A percentile compares a stretch with the other conserved stretches of the same genome.
These are phyloP conservation scores for Nakaseomyces glabratus DNA, from an alignment of 1,139 yeast species.

Conservation along the genomic window DNA sequence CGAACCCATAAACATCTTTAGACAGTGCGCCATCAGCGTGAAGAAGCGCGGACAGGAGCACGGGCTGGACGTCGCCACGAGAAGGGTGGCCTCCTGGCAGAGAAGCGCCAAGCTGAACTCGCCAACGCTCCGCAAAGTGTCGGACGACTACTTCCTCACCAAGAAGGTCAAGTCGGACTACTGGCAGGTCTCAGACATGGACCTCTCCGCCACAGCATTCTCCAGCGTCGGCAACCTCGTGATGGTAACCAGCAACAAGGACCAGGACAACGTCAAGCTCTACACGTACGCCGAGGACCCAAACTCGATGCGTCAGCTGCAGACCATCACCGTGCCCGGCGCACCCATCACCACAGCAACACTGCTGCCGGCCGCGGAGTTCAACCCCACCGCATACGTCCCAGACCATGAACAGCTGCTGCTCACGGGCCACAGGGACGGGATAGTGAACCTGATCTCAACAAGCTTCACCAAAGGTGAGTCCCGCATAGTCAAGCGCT, in stretches of 20 bases:
- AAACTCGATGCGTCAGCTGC: conserved; percentile 18
- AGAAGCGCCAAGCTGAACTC: conserved; percentile 11
- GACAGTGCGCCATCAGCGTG: conserved; percentile 23
- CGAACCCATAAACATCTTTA: conserved; percentile 21
- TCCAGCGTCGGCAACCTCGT: conserved; percentile 11
- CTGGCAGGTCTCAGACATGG: conserved; percentile 15
- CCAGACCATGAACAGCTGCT: conserved; percentile 16
- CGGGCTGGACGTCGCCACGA: conserved; percentile 20
- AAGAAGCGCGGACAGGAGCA: conserved; percentile 14
- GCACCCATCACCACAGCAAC: conserved; percentile 16
- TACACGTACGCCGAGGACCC: conserved; percentile 11
- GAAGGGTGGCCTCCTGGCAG: conserved; percentile 14
- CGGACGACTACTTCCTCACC: conserved; percentile 24
- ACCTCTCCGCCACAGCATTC: background rate
- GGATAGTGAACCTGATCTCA: conserved; percentile 23
- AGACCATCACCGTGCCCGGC: conserved; percentile 24
- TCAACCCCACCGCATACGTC: conserved; percentile 11
- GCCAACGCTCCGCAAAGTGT: conserved; percentile 21
- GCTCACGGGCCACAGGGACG: conserved; percentile 27
- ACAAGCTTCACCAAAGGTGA: conserved; percentile 19
- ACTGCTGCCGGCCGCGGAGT: conserved; percentile 12
- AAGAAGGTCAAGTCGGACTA: conserved; percentile 23
- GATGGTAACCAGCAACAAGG: conserved; percentile 15
- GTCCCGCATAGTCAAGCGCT: conserved; percentile 23
- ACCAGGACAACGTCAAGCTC: conserved; percentile 18